Conservation (phyloP, 2,329 filamentous ascomycete species). For the Beauveria medogensis region DNA sequence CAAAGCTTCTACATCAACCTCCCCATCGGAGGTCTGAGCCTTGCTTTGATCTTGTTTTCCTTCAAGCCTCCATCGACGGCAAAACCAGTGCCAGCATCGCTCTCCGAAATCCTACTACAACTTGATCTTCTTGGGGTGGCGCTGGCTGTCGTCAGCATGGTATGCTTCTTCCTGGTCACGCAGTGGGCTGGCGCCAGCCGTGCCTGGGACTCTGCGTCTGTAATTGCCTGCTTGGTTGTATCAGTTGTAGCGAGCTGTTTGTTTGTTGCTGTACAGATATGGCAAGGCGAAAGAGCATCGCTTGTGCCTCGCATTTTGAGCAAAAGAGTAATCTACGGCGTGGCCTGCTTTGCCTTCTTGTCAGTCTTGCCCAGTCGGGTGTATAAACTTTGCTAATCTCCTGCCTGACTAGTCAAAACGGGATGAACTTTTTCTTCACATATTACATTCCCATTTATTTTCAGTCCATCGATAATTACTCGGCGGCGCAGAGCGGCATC, state of each 20-base stretch:
- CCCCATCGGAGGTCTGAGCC: conserved; percentile 13
- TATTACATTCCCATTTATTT: conserved; percentile 31
- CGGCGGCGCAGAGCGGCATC: conserved; percentile 25
- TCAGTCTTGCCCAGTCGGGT: background rate
- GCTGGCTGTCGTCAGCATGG: conserved; percentile 29
- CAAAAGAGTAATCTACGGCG: background rate
- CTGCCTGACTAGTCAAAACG: background rate
- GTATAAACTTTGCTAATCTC: background rate
- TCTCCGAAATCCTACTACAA: conserved; percentile 31
- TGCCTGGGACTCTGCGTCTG: conserved; percentile 24
- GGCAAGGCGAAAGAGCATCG: conserved; percentile 1
- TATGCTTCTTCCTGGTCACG: conserved; percentile 31
- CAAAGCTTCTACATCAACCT: conserved; percentile 20
- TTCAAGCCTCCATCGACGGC: conserved; percentile 27
- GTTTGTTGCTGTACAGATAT: conserved; percentile 17
- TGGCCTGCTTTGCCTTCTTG: background rate
- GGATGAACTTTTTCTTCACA: background rate
- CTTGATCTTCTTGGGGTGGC: conserved; percentile 18
- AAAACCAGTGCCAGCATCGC: conserved; percentile 20
- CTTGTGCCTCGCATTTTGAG: background rate
- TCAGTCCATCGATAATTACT: conserved; percentile 25
- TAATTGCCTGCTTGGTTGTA: conserved; percentile 30
- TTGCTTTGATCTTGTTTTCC: conserved; percentile 20
- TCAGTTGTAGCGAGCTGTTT: conserved; percentile 16
- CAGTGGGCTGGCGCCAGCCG: conserved; percentile 33